Evolutionary conservation across 176 grass and related monocot genomes (phyloP).

Genomic region (Chloris gayana): DNA sequence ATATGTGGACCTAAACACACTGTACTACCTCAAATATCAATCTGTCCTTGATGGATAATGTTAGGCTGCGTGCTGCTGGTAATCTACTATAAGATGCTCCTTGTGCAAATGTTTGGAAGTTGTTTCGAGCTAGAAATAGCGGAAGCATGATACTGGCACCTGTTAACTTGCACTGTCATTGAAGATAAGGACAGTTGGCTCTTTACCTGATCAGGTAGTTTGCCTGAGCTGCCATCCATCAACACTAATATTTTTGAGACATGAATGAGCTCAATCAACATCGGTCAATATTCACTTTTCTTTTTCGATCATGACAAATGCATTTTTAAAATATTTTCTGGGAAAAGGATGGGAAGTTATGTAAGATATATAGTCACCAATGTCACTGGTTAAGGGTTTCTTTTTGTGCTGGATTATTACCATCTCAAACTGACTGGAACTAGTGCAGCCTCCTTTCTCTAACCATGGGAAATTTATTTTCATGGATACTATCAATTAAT

Average conservation of each 20-base stretch:
- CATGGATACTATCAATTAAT: not conserved
- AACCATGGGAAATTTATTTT: not conserved
- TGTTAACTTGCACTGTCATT: not conserved
- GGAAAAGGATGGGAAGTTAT: not conserved
- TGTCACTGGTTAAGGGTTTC: not conserved
- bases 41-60: not conserved
- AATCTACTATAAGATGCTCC: not conserved
- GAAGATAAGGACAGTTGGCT: not conserved
- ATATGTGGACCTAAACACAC: not conserved
- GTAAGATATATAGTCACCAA: not conserved
- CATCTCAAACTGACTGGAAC: not conserved
- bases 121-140: constrained; percentile 1
- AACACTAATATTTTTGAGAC: constrained; percentile 2
- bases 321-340: no score
- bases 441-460: not conserved
- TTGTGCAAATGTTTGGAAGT: constrained; percentile 18
- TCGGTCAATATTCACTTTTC: not conserved
- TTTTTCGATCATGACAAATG: not conserved
- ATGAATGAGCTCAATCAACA: not conserved
- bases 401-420: not conserved
- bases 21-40: not conserved
- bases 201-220: constrained; percentile 27
- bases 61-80: not conserved
- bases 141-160: not conserved
- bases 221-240: not conserved